Conservation (phyloP, 352 stramenopile genomes). For the Pythium biforme region DNA sequence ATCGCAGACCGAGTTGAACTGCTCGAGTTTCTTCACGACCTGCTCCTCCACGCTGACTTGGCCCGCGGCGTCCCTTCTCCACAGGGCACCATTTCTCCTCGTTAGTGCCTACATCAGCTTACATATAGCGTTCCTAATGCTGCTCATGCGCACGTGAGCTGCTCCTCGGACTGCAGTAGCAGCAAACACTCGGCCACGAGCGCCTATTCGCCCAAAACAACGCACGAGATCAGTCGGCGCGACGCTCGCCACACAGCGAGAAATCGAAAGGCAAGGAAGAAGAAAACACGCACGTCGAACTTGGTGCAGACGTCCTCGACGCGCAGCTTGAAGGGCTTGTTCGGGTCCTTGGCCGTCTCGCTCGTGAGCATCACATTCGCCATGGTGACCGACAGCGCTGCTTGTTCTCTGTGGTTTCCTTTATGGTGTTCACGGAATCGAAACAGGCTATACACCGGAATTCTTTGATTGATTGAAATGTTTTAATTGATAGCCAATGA, state of each 20-base stretch:
- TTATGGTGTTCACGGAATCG: background rate
- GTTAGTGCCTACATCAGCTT: background rate
- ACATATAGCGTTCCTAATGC: background rate
- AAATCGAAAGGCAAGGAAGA: background rate
- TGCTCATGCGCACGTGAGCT: constrained; percentile 43
- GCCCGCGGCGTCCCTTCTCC: constrained; percentile 32
- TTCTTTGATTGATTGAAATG: constrained; percentile 9
- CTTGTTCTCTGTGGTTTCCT: background rate
- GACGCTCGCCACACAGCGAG: background rate
- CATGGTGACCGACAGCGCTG: constrained; percentile 34
- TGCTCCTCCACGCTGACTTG: constrained; percentile 58
- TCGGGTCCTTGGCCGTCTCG: constrained; percentile 86
- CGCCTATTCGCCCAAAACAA: constrained; percentile 33
- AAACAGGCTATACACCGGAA: background rate
- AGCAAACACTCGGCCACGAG: constrained; percentile 73
- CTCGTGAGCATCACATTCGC: constrained; percentile 88
- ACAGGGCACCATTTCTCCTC: background rate
- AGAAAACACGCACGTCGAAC: constrained; percentile 57
- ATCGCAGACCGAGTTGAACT: constrained; percentile 88
- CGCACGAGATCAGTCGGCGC: background rate
- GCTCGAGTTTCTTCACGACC: constrained; percentile 84
- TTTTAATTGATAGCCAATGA: constrained; percentile 4
- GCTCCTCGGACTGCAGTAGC: constrained; percentile 77
- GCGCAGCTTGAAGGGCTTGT: constrained; percentile 84
- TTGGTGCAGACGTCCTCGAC: constrained; percentile 84